Base-by-base conservation (phyloP, 176 grass and related monocot species). In the Poa pratensis region DNA sequence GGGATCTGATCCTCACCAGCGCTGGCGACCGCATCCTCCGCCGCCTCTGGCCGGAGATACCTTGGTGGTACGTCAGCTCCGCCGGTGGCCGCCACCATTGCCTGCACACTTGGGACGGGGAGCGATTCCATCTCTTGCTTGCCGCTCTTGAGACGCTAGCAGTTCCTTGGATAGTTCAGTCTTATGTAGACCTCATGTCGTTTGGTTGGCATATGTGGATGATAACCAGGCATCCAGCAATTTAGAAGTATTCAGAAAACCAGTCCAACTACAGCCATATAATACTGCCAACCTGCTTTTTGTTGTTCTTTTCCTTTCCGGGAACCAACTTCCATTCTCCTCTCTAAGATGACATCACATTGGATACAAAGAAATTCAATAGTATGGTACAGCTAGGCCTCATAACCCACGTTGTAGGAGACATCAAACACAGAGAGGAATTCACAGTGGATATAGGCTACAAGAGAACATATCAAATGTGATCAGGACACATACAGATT, bases 31-130 rank as follows among this genome's bases (percentile, higher is more conserved):
- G 11, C 77, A 49, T 68, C 69, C 6, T 39, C 61, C 1, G 40
- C 39, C 2, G 17, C 63, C 40, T 70, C 63, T 24, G 40, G 69
- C 9, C 81, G 81, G 60, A 76, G 61, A 80, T 91, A 91, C 32
- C 89, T 87, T 0, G 58, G 39, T 1, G 69, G 85, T 39, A 84
- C 68, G 20, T 40, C 3, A 2, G n/a, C 51, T 24, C 80, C 80
- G 1, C 23, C 59, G 2, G 27, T 22, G 70, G 80, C 77, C 0
- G 37, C 80, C 10, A 79, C 57, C 69, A 81, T 71, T 17, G 60
- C 81, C 76, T 88, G 81, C 12, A 91, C 85, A 34, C 85, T 90
- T 0, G 66, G 67, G 66, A 91, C 89, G 1, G 85, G 81, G 59
- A 91, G 81, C 34, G 81, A 88, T 32, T 76, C 69, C 75, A 87